Evolutionary conservation across 108 stramenopile species (phyloP).

Genomic region (Cyclotella choctawhatcheeana): DNA sequence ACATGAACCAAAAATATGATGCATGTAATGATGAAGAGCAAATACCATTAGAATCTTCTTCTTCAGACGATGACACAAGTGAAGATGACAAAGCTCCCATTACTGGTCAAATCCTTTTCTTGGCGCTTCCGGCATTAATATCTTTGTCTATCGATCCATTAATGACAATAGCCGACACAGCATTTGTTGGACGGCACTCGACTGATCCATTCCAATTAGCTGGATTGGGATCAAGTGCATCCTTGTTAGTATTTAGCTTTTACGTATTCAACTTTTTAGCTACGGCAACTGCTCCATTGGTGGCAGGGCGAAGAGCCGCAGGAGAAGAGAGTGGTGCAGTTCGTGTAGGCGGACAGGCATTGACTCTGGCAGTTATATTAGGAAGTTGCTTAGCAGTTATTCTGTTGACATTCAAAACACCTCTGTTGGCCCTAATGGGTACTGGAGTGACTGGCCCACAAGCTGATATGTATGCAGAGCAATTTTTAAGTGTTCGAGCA

Average conservation of each 20-base stretch:
- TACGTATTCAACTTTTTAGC: constrained; percentile 87
- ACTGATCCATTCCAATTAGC: constrained; percentile 66
- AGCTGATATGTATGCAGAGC: constrained; percentile 67
- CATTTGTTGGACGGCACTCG: constrained; percentile 78
- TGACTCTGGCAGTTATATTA: constrained; percentile 66
- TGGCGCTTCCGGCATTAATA: constrained; percentile 78
- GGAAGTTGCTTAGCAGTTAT: constrained; percentile 51
- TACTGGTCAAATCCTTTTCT: constrained; percentile 54
- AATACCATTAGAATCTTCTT: not conserved
- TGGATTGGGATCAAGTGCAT: constrained; percentile 82
- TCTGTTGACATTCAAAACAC: constrained; percentile 49
- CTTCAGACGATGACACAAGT: not conserved
- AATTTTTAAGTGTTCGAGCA: constrained; percentile 70
- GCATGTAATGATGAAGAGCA: not conserved
- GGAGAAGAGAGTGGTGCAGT: constrained; percentile 60
- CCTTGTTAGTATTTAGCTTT: constrained; percentile 79
- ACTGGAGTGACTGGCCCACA: constrained; percentile 63
- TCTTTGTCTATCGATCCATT: constrained; percentile 83
- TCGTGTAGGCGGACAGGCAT: constrained; percentile 80
- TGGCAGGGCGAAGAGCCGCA: constrained; percentile 61
- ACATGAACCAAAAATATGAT: no score
- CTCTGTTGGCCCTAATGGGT: constrained; percentile 78
- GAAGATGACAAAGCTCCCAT: not conserved
- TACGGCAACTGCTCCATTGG: constrained; percentile 84
- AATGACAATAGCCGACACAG: constrained; percentile 87